A percentile compares a stretch with the other conserved stretches of the same genome.
phyloP scores from a whole-genome alignment of 1,284 basidiomycete genomes.

The Albatrellus sp. region DNA sequence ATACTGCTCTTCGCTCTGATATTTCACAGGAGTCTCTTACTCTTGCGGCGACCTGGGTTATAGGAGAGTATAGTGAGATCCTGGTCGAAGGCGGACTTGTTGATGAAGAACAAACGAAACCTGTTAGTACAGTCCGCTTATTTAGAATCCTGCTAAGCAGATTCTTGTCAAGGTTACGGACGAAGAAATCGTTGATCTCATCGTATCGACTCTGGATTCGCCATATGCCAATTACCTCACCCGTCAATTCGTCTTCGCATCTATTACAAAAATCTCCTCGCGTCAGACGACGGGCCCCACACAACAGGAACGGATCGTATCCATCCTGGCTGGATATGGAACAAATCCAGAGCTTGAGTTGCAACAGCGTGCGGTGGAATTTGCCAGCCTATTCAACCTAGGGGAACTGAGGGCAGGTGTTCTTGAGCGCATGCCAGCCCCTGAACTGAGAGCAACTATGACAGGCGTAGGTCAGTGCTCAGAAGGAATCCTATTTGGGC shows the following conservation, averaged over 20 bases:
- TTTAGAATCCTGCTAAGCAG: background rate
- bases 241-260: constrained; percentile 86
- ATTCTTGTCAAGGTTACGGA: constrained; percentile 49
- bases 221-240: constrained; percentile 89
- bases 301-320: constrained; percentile 71
- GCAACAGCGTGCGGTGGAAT: constrained; percentile 94
- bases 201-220: constrained; percentile 83
- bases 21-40: constrained; percentile 96
- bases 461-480: constrained; percentile 71
- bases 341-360: constrained; percentile 87
- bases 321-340: constrained; percentile 66
- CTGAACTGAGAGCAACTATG: constrained; percentile 89
- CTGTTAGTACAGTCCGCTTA: constrained; percentile 28
- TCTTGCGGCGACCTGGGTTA: constrained; percentile 87
- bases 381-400: constrained; percentile 70
- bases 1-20: constrained; percentile 78
- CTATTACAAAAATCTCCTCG: constrained; percentile 84
- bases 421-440: constrained; percentile 95
- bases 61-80: constrained; percentile 94
- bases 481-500: constrained; percentile 1
- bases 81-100: constrained; percentile 83
- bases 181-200: constrained; percentile 75
- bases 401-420: constrained; percentile 81
- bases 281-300: constrained; percentile 49
- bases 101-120: constrained; percentile 74